These are phyloP conservation scores for Penicillium fuscoglaucum DNA, from an alignment of 2,329 filamentous ascomycete genomes.

Conservation along the genomic window DNA sequence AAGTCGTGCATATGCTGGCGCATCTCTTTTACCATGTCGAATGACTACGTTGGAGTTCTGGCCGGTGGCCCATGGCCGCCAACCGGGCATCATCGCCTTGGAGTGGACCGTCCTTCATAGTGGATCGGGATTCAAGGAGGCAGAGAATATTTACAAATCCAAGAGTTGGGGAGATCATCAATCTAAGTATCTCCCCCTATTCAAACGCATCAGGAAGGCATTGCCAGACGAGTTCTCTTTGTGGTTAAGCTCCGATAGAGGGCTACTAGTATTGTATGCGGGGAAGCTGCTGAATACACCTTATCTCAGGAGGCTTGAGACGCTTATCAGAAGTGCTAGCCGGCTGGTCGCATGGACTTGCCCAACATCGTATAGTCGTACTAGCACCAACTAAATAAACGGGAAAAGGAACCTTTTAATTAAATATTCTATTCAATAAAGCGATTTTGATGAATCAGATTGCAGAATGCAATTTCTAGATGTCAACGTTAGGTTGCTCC, in stretches of 20 bases:
- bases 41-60: slow-evolving; percentile 59
- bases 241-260: slow-evolving; percentile 1
- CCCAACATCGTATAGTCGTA: slow-evolving; percentile 8
- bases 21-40: slow-evolving; percentile 45
- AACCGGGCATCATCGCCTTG: slow-evolving; percentile 26
- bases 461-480: background rate
- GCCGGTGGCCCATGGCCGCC: slow-evolving; percentile 53
- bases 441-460: background rate
- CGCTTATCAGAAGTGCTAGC: slow-evolving; percentile 2
- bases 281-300: background rate
- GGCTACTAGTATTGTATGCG: slow-evolving; percentile 1
- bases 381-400: background rate
- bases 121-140: background rate
- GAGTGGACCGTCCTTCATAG: slow-evolving; percentile 20
- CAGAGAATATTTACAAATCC: background rate
- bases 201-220: slow-evolving; percentile 5
- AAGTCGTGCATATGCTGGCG: background rate
- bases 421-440: background rate
- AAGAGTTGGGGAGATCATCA: background rate
- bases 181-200: background rate
- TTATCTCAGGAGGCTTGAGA: background rate
- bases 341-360: slow-evolving; percentile 19
- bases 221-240: slow-evolving; percentile 3
- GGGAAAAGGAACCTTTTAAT: background rate
- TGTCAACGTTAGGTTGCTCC: background rate